These are phyloP conservation scores for Metschnikowia hibisci DNA, from an alignment of 805 yeast genomes.

Conservation along the genomic window DNA sequence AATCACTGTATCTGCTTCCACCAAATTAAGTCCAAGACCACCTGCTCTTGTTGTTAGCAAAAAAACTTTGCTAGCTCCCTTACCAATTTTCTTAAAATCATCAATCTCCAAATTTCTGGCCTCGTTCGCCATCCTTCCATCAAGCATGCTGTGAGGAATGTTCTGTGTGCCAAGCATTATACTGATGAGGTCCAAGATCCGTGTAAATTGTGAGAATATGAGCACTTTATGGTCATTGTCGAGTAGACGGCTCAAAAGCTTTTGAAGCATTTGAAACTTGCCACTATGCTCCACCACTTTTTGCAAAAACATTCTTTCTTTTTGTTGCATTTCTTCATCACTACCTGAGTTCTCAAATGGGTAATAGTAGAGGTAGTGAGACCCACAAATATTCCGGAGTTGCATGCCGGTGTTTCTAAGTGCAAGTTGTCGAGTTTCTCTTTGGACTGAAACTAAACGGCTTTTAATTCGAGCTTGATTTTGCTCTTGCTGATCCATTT, in stretches of 20 bases:
- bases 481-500: background rate
- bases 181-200: constrained; percentile 73
- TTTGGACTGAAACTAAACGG: constrained; percentile 3
- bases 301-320: constrained; percentile 28
- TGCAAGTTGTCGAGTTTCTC: constrained; percentile 2
- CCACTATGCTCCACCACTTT: constrained; percentile 54
- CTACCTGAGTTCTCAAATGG: constrained; percentile 44
- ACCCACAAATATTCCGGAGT: constrained; percentile 75
- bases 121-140: constrained; percentile 67
- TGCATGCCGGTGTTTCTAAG: constrained; percentile 77
- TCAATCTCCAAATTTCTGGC: constrained; percentile 64
- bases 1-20: constrained; percentile 85
- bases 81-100: constrained; percentile 36
- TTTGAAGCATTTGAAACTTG: constrained; percentile 67
- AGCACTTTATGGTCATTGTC: constrained; percentile 60
- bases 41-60: constrained; percentile 90
- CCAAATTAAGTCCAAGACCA: constrained; percentile 85
- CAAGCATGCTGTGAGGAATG: constrained; percentile 56
- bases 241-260: constrained; percentile 52
- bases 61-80: constrained; percentile 45
- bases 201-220: constrained; percentile 83
- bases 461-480: background rate
- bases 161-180: constrained; percentile 61
- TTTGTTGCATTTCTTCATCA: constrained; percentile 22
- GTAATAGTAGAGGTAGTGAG: constrained; percentile 78